These are phyloP conservation scores for Ascocoryne sarcoides DNA, from an alignment of 2,329 filamentous ascomycete genomes.

Conservation along the genomic window DNA sequence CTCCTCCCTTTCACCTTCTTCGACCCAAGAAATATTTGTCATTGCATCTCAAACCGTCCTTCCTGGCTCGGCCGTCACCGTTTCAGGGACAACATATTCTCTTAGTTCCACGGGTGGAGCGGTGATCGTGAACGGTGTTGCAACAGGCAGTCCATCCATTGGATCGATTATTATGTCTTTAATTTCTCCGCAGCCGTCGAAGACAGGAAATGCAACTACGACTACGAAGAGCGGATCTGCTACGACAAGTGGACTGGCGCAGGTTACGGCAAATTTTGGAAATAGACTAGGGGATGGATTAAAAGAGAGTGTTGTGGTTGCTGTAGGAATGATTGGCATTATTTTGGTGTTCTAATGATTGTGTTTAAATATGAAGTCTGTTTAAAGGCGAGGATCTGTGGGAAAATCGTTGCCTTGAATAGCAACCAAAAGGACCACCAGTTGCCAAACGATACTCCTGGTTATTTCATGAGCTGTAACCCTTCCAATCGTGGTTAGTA, in stretches of 20 bases:
- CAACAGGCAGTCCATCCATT: neutral
- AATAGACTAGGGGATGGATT: neutral
- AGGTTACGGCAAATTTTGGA: neutral
- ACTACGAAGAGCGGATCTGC: neutral
- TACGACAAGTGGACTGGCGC: neutral
- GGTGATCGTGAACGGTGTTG: slow-evolving; percentile 14
- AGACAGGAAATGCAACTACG: neutral
- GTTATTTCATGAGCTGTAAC: too few relatives aligned
- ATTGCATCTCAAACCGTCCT: neutral
- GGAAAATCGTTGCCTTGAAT: too few relatives aligned
- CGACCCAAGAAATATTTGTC: neutral
- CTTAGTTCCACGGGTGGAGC: slow-evolving; percentile 9
- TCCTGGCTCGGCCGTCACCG: neutral
- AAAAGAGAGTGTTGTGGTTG: neutral
- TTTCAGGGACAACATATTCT: slow-evolving; percentile 1
- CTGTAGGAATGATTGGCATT: neutral
- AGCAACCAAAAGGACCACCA: too few relatives aligned
- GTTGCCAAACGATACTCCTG: too few relatives aligned
- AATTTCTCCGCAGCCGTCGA: neutral
- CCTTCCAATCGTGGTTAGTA: too few relatives aligned
- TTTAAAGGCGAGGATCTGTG: too few relatives aligned
- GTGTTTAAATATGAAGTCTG: too few relatives aligned
- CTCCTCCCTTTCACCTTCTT: neutral
- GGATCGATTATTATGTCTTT: neutral
- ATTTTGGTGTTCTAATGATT: neutral